Evolutionary conservation across 2,329 filamentous ascomycete species (phyloP).

Genomic region (Clarireedia monteithiana): DNA sequence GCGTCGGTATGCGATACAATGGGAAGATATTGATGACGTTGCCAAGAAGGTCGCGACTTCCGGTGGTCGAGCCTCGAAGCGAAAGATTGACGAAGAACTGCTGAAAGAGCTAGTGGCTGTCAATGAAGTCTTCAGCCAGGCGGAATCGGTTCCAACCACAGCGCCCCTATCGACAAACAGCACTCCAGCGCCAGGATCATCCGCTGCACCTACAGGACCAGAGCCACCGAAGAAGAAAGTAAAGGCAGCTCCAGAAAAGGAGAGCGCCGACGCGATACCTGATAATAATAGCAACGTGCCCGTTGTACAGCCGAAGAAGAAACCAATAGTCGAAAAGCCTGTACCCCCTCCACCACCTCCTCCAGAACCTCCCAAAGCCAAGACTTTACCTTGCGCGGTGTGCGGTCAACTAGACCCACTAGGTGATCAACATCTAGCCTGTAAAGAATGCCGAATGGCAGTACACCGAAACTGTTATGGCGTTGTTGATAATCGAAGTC

Average conservation of each 20-base stretch:
- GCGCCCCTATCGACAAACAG: constrained; percentile 18
- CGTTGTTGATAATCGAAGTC: constrained; percentile 56
- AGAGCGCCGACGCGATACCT: constrained; percentile 37
- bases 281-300: constrained; percentile 32
- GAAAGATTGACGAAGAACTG: constrained; percentile 85
- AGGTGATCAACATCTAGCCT: constrained; percentile 67
- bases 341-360: constrained; percentile 48
- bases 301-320: constrained; percentile 35
- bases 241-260: constrained; percentile 46
- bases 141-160: constrained; percentile 29
- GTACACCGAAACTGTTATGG: constrained; percentile 93
- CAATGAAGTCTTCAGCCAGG: constrained; percentile 49
- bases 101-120: constrained; percentile 62
- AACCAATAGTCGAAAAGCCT: constrained; percentile 50
- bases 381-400: constrained; percentile 74
- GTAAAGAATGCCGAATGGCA: constrained; percentile 80
- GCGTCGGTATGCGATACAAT: constrained; percentile 93
- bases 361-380: constrained; percentile 56
- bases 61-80: constrained; percentile 77
- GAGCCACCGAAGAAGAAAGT: constrained; percentile 60
- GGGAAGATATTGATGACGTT: constrained; percentile 88
- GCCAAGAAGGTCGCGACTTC: constrained; percentile 76
- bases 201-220: constrained; percentile 24
- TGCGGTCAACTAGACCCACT: constrained; percentile 68
- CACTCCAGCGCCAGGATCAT: constrained; percentile 19